These are phyloP conservation scores for Cryptococcus jaspeensis DNA, from an alignment of 1,284 basidiomycete species.

Conservation along the genomic window DNA sequence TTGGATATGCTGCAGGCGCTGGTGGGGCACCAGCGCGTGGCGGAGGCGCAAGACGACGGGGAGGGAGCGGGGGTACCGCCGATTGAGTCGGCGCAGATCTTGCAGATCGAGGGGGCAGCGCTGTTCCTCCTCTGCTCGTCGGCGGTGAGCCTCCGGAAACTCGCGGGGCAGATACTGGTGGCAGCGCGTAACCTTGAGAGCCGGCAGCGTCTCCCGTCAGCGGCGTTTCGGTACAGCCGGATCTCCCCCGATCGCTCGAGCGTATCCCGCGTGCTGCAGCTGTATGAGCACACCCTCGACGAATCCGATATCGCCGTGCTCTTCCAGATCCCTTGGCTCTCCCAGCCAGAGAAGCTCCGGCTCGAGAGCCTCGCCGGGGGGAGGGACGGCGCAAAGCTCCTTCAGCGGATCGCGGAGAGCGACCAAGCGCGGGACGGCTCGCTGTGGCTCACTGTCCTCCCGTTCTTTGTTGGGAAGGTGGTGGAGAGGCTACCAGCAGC, in stretches of 20 bases:
- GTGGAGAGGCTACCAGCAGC: slow-evolving; percentile 46
- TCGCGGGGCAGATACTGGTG: slow-evolving; percentile 33
- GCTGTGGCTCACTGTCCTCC: slow-evolving; percentile 52
- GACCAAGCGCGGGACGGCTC: slow-evolving; percentile 49
- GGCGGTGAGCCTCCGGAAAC: slow-evolving; percentile 34
- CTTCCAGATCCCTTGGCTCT: slow-evolving; percentile 37
- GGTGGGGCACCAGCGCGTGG: slow-evolving; percentile 56
- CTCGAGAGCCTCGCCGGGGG: slow-evolving; percentile 26
- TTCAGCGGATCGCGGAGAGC: slow-evolving; percentile 50
- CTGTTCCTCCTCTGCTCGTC: slow-evolving; percentile 77
- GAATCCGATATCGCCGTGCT: slow-evolving; percentile 40
- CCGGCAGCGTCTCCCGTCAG: slow-evolving; percentile 35
- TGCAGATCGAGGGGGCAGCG: slow-evolving; percentile 66
- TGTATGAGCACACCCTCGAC: slow-evolving; percentile 32
- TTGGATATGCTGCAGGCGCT: slow-evolving; percentile 69
- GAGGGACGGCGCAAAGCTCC: slow-evolving; percentile 27
- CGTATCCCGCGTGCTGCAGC: slow-evolving; percentile 31
- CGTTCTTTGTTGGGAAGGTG: slow-evolving; percentile 47
- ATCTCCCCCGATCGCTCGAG: slow-evolving; percentile 26
- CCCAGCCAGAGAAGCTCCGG: slow-evolving; percentile 33
- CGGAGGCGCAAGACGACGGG: slow-evolving; percentile 24
- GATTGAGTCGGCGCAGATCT: slow-evolving; percentile 45
- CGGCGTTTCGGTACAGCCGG: slow-evolving; percentile 44
- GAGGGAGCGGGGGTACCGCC: slow-evolving; percentile 22
- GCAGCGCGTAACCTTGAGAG: slow-evolving; percentile 41